These are phyloP conservation scores for Daldinia eschscholtzii DNA, from an alignment of 2,329 filamentous ascomycete genomes.

Conservation along the genomic window DNA sequence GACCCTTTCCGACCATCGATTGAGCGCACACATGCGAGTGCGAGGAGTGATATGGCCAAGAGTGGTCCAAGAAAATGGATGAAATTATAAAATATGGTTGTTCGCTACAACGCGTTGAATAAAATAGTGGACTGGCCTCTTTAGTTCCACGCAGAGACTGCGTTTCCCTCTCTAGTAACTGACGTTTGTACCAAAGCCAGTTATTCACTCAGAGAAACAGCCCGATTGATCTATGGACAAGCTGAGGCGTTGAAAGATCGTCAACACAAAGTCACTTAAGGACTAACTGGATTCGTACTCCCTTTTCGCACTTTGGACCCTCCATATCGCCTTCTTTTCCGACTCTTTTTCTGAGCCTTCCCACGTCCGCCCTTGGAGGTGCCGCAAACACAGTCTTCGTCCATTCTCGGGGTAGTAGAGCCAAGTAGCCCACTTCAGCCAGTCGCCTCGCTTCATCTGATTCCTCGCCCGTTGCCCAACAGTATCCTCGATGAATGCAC, in stretches of 20 bases:
- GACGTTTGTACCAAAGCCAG: background rate
- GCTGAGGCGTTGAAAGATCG: background rate
- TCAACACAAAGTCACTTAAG: background rate
- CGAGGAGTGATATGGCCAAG: constrained; percentile 36
- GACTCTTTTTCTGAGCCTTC: constrained; percentile 55
- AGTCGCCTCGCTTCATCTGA: constrained; percentile 68
- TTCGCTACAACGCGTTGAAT: background rate
- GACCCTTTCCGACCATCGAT: constrained; percentile 40
- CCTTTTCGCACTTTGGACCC: constrained; percentile 28
- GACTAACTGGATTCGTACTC: background rate
- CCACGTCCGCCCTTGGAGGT: constrained; percentile 66
- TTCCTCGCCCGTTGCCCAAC: constrained; percentile 66
- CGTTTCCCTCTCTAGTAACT: background rate
- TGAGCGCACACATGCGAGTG: constrained; percentile 34
- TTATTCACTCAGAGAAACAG: background rate
- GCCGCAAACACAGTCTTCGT: constrained; percentile 60
- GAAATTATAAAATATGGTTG: constrained; percentile 37
- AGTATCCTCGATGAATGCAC: constrained; percentile 69
- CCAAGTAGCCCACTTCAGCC: constrained; percentile 68
- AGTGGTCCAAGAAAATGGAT: constrained; percentile 40
- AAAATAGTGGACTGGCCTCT: constrained; percentile 4
- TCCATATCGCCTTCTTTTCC: constrained; percentile 43
- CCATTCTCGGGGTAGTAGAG: constrained; percentile 65
- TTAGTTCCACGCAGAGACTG: background rate
- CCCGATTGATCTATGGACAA: background rate